Evolutionary conservation across 352 stramenopile species (phyloP), one percentile per base, ranked within the genome.

Genomic region (Pythium biforme): DNA sequence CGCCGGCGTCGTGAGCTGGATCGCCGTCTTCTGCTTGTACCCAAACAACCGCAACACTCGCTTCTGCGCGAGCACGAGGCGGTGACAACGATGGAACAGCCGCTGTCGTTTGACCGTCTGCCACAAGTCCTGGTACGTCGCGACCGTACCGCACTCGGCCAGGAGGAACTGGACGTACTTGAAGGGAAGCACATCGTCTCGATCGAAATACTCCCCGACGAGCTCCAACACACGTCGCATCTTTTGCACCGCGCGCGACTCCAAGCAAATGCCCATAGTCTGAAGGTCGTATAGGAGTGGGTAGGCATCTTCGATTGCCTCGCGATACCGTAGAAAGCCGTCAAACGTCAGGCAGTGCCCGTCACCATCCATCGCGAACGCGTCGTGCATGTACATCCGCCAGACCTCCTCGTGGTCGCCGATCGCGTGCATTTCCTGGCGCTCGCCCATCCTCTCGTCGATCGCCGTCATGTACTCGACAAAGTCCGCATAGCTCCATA

Each of bases 311-410:
- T 92, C 77, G 34, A 84, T 69, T 3, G 61, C 52, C 41, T 90
- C 79, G 39, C 83, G 67, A 25, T 82, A 86, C 41, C 74, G 64
- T 15, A 84, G 39, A 59, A 90, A 92, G 1, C 83, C 83, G 1
- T 79, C 48, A 55, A 92, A 77, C 25, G 79, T 87, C 20, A 92
- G 73, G 17, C 65, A 59, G 1, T 71, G 52, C 22, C 57, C 55
- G 43, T 86, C 68, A 19, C 6, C 37, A 12, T 43, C 37, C 27
- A 76, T 59, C 40, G 81, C 75, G 23, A 73, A 84, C 6, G 73
- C 50, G 40, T 90, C 83, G 58, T 57, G 84, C 73, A 82, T 88
- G 54, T 75, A 84, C 80, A 90, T 90, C 4, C 67, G 68, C 83
- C 80, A 92, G 8, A 77, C 54, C 61, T 92, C 78, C 10, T 51